A percentile compares a stretch with the other conserved stretches of the same genome.
Conservation (phyloP, 768 basidiomycete genomes). For the Rhodotorula kratochvilovae region DNA sequence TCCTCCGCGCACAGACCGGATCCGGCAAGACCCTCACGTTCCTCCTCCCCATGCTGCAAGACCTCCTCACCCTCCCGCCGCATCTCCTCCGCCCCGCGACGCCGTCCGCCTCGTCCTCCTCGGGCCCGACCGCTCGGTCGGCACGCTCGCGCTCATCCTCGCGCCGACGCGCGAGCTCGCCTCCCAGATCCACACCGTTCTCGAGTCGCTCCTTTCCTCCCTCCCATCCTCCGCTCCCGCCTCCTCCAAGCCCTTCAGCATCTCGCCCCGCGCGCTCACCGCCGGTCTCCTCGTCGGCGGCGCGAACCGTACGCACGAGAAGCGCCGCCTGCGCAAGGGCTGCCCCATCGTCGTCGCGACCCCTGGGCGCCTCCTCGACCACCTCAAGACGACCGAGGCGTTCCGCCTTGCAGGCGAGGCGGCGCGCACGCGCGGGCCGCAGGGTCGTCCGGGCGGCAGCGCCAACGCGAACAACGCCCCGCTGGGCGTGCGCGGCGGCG, state of each 20-base stretch:
- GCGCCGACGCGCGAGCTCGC: slow-evolving; percentile 94
- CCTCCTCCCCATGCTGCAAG: slow-evolving; percentile 89
- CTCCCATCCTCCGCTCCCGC: slow-evolving; percentile 69
- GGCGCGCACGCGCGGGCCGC: background rate
- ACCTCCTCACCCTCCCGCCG: slow-evolving; percentile 68
- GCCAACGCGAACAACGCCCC: slow-evolving; percentile 23
- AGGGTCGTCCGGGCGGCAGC: background rate
- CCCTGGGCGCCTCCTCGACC: slow-evolving; percentile 89
- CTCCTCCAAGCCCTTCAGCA: slow-evolving; percentile 52
- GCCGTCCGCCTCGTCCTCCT: slow-evolving; percentile 62
- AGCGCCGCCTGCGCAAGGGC: slow-evolving; percentile 88
- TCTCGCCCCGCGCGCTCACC: slow-evolving; percentile 74
- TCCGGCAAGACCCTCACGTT: slow-evolving; percentile 94
- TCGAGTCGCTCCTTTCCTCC: slow-evolving; percentile 72
- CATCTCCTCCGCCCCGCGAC: slow-evolving; percentile 22
- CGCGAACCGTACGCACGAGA: slow-evolving; percentile 90
- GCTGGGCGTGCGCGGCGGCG: slow-evolving; percentile 5
- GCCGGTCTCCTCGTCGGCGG: slow-evolving; percentile 90
- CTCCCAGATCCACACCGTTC: slow-evolving; percentile 93
- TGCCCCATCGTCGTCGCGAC: slow-evolving; percentile 92
- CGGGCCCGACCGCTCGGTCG: slow-evolving; percentile 86
- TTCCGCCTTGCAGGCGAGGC: slow-evolving; percentile 64
- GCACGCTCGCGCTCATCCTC: slow-evolving; percentile 88
- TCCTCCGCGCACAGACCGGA: slow-evolving; percentile 77
- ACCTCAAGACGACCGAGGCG: slow-evolving; percentile 88